These are phyloP conservation scores for Porphyrellus cyaneotinctus DNA, from an alignment of 768 basidiomycete species.

Conservation along the genomic window DNA sequence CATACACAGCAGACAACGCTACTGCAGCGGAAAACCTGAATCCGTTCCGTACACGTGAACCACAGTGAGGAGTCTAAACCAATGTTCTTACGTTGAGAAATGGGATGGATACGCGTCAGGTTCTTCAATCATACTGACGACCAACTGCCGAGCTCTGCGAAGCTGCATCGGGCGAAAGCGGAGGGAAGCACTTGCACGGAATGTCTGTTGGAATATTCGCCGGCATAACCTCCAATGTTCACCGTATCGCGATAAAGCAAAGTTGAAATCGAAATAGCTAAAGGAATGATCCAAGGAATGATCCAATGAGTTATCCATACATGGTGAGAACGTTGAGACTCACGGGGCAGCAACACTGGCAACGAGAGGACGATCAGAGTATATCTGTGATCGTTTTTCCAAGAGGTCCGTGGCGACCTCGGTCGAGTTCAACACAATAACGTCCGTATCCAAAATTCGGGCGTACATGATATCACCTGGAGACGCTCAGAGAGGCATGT, in stretches of 20 bases:
- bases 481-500: not conserved
- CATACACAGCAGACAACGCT: not conserved
- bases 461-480: not conserved
- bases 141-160: not conserved
- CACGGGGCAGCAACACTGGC: not conserved
- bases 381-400: not conserved
- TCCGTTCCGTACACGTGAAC: not conserved
- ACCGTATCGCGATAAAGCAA: not conserved
- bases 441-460: not conserved
- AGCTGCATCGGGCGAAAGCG: not conserved
- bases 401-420: not conserved
- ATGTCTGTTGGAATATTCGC: slow-evolving; percentile 1
- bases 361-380: not conserved
- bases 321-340: not conserved
- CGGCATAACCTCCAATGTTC: slow-evolving; percentile 1
- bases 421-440: not conserved
- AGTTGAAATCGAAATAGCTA: slow-evolving; percentile 1
- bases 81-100: not conserved
- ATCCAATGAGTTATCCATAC: not conserved
- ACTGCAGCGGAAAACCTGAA: not conserved
- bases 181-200: not conserved
- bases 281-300: no score
- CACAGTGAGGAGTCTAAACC: not conserved
- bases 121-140: not conserved
- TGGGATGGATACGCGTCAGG: not conserved